Percentiles rank a stretch among this genome's conserved stretches.
Evolutionary conservation across 441 rosid genomes (phyloP).

Genomic region (Breynia disticha): DNA sequence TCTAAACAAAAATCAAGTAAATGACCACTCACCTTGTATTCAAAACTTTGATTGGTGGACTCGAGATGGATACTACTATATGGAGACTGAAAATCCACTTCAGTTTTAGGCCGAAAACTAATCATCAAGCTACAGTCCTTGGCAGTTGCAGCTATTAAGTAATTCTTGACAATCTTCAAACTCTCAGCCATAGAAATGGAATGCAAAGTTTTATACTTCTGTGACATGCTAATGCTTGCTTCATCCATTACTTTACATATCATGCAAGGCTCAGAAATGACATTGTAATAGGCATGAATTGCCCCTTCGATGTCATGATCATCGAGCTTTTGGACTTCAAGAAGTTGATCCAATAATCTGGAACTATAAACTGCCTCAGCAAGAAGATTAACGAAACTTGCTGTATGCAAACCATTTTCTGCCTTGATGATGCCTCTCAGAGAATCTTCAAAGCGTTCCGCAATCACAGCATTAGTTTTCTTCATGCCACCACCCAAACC

Average conservation of each 20-base stretch:
- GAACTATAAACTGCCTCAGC: conserved; percentile 47
- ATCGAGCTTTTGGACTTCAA: conserved; percentile 76
- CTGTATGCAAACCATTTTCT: conserved; percentile 43
- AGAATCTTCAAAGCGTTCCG: conserved; percentile 42
- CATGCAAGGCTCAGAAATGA: conserved; percentile 56
- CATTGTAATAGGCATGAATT: conserved; percentile 72
- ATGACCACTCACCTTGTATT: conserved; percentile 50
- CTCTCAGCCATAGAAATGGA: conserved; percentile 55
- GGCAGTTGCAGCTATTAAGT: conserved; percentile 71
- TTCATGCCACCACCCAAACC: conserved; percentile 55
- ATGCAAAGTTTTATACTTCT: conserved; percentile 37
- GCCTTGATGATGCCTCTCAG: conserved; percentile 46
- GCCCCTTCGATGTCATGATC: conserved; percentile 71
- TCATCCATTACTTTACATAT: conserved; percentile 39
- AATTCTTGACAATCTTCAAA: conserved; percentile 65
- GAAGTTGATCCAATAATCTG: conserved; percentile 58
- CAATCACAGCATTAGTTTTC: conserved; percentile 29
- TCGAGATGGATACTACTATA: conserved; percentile 30
- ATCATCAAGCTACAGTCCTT: conserved; percentile 90
- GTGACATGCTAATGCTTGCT: conserved; percentile 15
- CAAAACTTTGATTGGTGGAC: conserved; percentile 55
- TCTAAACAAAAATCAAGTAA: neutral
- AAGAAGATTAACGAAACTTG: conserved; percentile 53
- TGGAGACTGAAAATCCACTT: conserved; percentile 25
- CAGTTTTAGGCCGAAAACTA: conserved; percentile 43